A percentile compares a stretch with the other conserved stretches of the same genome.
Conservation (phyloP, 1,139 yeast genomes). For the Spathaspora jeffriesii region DNA sequence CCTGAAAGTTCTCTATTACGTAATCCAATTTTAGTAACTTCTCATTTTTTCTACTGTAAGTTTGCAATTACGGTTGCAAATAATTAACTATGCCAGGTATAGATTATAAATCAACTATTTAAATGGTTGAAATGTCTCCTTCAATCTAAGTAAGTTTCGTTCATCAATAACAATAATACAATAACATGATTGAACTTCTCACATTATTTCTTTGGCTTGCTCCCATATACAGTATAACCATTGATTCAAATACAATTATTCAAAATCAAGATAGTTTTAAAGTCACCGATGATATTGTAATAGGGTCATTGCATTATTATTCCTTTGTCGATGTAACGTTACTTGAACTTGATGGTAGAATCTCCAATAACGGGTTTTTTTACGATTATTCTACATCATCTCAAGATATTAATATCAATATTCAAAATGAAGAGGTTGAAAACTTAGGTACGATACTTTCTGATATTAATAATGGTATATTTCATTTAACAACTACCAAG, state of each 20-base stretch:
- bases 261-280: background rate
- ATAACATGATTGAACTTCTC: background rate
- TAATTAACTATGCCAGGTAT: background rate
- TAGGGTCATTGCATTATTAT: background rate
- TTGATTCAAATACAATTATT: background rate
- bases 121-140: background rate
- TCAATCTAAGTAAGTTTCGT: too few relatives aligned
- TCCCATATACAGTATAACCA: background rate
- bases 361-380: background rate
- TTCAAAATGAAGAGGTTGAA: background rate
- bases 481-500: background rate
- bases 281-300: background rate
- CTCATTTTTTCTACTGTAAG: background rate
- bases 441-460: background rate
- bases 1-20: background rate
- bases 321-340: background rate
- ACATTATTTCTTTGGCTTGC: background rate
- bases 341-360: background rate
- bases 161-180: background rate
- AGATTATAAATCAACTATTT: background rate
- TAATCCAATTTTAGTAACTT: background rate
- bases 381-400: background rate
- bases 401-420: background rate
- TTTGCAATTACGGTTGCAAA: constrained; percentile 1
- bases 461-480: background rate